Evolutionary conservation across 495 filamentous ascomycete genomes (phyloP).

Genomic region (Aspergillus biplanus): DNA sequence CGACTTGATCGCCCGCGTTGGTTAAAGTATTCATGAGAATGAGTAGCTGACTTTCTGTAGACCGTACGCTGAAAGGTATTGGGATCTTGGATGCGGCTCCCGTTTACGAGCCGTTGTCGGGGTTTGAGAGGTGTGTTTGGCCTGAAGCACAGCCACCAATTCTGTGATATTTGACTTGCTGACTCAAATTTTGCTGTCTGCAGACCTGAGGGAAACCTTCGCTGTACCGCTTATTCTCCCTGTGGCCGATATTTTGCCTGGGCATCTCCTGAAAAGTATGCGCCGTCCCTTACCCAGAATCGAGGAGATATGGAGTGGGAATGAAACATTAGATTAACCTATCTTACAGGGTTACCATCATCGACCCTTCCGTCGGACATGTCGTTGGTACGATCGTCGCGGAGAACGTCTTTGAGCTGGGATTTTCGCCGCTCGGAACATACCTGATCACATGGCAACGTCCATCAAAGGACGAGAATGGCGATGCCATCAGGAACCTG

Average conservation of each 20-base stretch:
- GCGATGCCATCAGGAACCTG: conserved; percentile 90
- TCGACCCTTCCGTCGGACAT: conserved; percentile 80
- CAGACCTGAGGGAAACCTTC: conserved; percentile 89
- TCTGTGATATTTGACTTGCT: conserved; percentile 12
- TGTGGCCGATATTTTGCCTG: conserved; percentile 95
- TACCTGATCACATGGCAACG: conserved; percentile 98
- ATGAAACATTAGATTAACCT: conserved; percentile 8
- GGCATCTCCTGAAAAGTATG: conserved; percentile 81
- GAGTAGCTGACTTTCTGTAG: conserved; percentile 43
- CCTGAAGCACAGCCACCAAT: not conserved
- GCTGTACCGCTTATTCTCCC: conserved; percentile 92
- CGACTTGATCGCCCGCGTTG: not conserved
- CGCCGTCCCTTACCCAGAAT: not conserved
- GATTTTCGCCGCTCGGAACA: conserved; percentile 89
- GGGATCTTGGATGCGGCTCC: conserved; percentile 89
- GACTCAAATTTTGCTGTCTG: conserved; percentile 26
- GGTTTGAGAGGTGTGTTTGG: conserved; percentile 66
- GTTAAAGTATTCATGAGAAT: not conserved
- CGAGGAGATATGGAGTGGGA: not conserved
- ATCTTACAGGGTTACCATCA: conserved; percentile 69
- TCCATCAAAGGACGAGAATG: conserved; percentile 86
- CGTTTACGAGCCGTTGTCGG: conserved; percentile 81
- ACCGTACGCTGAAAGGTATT: conserved; percentile 94
- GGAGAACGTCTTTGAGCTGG: conserved; percentile 86
- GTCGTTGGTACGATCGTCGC: conserved; percentile 73